Base-by-base conservation (phyloP, 345 rosid species). In the Salix caprea region DNA sequence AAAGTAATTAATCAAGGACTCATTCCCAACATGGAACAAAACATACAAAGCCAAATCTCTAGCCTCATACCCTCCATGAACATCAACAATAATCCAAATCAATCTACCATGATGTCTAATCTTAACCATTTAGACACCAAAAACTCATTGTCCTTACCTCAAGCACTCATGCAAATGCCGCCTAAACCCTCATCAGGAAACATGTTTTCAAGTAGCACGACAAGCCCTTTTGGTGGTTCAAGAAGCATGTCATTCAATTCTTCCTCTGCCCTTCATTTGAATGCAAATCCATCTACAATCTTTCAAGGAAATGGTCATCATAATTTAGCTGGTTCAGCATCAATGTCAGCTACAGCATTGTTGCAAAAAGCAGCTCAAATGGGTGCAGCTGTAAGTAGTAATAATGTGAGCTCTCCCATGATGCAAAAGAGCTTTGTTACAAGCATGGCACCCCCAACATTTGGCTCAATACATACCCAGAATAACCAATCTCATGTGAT, bases 301-400 rank as follows among this genome's bases (percentile, higher is more conserved):
- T 83, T 81, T 26, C 78, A 77, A 74, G 82, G 72, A 14, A 75
- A 61, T 26, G 77, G 64, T 2, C 72, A 50, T 65, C 66, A 58
- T 58, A n/a, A 52, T 16, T 66, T 73, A 14, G 40, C 77, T 24
- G 64, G 69, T 9, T 44, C 71, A 3, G 83, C 85, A 24, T 82
- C 87, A 34, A 79, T 89, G 83, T 87, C 92, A 1, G 92, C 91
- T 14, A 89, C 90, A 0, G 89, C 86, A 7, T 73, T 89, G 76
- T 71, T 89, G 68, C 90, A 87, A 73, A 87, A 87, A 65, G 89
- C 87, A 14, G 88, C 88, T 69, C 91, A 87, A 66, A 86, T 89
- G 87, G 90, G 92, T 13, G 88, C 87, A 69, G 73, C 87, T 37
- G 65, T 83, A 34, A 79, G 74, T 36, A 54, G 48, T 24, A 42